Percentiles rank a stretch among this genome's conserved stretches.
Evolutionary conservation across 208 protist species (phyloP).

Genomic region (Trypanosoma melophagium): DNA sequence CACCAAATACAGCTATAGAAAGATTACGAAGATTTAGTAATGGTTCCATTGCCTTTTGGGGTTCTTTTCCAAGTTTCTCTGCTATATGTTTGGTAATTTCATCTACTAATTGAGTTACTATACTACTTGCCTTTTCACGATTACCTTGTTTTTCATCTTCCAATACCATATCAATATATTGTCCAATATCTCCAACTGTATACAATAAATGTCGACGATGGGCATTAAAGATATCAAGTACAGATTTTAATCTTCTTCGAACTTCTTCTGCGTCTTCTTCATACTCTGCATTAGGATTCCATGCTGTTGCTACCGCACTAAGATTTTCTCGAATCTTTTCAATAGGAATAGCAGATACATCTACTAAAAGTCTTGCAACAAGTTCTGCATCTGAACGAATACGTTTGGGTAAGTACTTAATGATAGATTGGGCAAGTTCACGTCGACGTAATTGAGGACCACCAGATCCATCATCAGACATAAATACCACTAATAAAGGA

Average conservation of each 20-base stretch:
- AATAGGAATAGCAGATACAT: conserved; percentile 88
- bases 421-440: conserved; percentile 71
- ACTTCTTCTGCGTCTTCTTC: conserved; percentile 87
- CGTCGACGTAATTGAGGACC: conserved; percentile 44
- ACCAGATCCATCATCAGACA: conserved; percentile 59
- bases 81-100: conserved; percentile 96
- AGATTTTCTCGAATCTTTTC: conserved; percentile 89
- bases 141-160: conserved; percentile 74
- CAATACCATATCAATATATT: conserved; percentile 83
- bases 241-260: conserved; percentile 56
- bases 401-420: conserved; percentile 82
- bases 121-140: conserved; percentile 77
- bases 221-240: conserved; percentile 79
- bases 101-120: conserved; percentile 94
- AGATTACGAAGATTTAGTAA: conserved; percentile 95
- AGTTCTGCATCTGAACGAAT: conserved; percentile 82
- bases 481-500: conserved; percentile 97
- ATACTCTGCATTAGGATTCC: conserved; percentile 91
- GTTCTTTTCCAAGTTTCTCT: conserved; percentile 92
- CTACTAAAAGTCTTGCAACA: conserved; percentile 78
- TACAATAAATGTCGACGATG: conserved; percentile 80
- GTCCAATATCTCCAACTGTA: conserved; percentile 88
- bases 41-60: conserved; percentile 94
- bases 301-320: conserved; percentile 79
- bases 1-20: conserved; percentile 97